phyloP scores from a whole-genome alignment of 495 filamentous ascomycete species.

The Aspergillus cavernicola region DNA sequence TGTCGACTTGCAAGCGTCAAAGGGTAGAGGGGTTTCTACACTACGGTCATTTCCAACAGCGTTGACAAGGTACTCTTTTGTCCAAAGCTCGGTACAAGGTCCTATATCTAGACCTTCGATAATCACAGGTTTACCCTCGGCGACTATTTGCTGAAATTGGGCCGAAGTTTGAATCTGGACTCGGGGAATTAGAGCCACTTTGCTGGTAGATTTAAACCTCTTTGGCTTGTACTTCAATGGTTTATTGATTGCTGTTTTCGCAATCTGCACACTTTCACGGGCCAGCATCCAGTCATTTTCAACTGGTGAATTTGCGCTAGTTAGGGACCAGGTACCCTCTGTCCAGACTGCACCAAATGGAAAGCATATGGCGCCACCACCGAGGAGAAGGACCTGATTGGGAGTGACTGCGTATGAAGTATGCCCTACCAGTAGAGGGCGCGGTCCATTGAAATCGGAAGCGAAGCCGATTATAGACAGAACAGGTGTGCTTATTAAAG shows the following conservation, averaged over 20 bases:
- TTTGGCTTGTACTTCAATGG: constrained; percentile 1
- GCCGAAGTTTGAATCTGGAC: constrained; percentile 43
- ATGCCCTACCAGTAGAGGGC: constrained; percentile 66
- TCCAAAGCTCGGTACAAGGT: constrained; percentile 63
- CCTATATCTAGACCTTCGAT: constrained; percentile 65
- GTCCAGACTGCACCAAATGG: constrained; percentile 82
- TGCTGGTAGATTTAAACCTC: constrained; percentile 2
- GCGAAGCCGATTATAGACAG: constrained; percentile 24
- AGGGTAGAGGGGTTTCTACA: constrained; percentile 34
- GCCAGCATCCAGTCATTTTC: constrained; percentile 24
- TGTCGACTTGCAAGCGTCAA: constrained; percentile 8
- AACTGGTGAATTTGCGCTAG: constrained; percentile 11
- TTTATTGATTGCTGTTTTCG: not conserved
- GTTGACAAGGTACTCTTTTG: constrained; percentile 60
- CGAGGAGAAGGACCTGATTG: constrained; percentile 56
- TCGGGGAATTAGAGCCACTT: constrained; percentile 39
- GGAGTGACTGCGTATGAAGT: constrained; percentile 46
- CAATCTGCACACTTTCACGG: constrained; percentile 14
- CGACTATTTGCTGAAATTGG: constrained; percentile 58
- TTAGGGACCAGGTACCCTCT: constrained; percentile 49
- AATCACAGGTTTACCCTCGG: constrained; percentile 58
- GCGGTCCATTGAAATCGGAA: constrained; percentile 18
- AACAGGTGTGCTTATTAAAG: constrained; percentile 11
- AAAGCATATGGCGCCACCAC: constrained; percentile 86
- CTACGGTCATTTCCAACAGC: constrained; percentile 61